phyloP scores from a whole-genome alignment of 441 rosid species.

The Gossypium lobatum region DNA sequence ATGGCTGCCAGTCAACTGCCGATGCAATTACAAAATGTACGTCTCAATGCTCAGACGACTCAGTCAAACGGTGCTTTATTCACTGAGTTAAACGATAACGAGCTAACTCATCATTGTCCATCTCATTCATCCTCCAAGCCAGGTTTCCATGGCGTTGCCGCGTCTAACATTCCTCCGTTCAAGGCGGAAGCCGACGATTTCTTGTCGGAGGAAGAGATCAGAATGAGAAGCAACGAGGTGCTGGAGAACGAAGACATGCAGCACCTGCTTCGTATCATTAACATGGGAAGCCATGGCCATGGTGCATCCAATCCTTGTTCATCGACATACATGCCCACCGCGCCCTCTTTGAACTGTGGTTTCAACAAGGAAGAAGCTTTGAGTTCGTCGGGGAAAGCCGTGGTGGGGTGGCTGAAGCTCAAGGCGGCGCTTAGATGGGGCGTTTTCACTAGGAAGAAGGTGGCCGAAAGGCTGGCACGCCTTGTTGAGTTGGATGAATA shows the following conservation, averaged over 20 bases:
- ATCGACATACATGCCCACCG: slow-evolving; percentile 38
- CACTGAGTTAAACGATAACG: slow-evolving; percentile 12
- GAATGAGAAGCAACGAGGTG: slow-evolving; percentile 79
- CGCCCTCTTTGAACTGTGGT: slow-evolving; percentile 32
- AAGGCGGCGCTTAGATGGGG: slow-evolving; percentile 98
- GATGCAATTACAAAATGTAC: slow-evolving; percentile 42
- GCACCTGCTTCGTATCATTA: slow-evolving; percentile 59
- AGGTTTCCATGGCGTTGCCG: slow-evolving; percentile 35
- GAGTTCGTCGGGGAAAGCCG: slow-evolving; percentile 76
- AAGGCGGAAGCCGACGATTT: slow-evolving; percentile 44
- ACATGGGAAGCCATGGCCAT: slow-evolving; percentile 54
- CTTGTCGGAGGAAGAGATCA: slow-evolving; percentile 76
- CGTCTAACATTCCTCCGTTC: slow-evolving; percentile 34
- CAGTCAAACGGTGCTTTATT: slow-evolving; percentile 39
- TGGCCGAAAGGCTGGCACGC: slow-evolving; percentile 89
- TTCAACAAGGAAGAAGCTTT: slow-evolving; percentile 53
- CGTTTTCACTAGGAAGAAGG: slow-evolving; percentile 71
- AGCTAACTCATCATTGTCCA: slow-evolving; percentile 36
- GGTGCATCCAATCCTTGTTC: slow-evolving; percentile 39
- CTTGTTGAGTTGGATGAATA: slow-evolving; percentile 62
- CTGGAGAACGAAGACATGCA: slow-evolving; percentile 93
- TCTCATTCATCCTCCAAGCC: slow-evolving; percentile 35
- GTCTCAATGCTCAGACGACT: slow-evolving; percentile 33
- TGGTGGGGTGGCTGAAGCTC: slow-evolving; percentile 93
- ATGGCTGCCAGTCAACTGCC: slow-evolving; percentile 33